Evolutionary conservation across 2,329 filamentous ascomycete genomes (phyloP), one percentile per base, ranked within the genome.

Genomic region (Lasiodiplodia sp.): DNA sequence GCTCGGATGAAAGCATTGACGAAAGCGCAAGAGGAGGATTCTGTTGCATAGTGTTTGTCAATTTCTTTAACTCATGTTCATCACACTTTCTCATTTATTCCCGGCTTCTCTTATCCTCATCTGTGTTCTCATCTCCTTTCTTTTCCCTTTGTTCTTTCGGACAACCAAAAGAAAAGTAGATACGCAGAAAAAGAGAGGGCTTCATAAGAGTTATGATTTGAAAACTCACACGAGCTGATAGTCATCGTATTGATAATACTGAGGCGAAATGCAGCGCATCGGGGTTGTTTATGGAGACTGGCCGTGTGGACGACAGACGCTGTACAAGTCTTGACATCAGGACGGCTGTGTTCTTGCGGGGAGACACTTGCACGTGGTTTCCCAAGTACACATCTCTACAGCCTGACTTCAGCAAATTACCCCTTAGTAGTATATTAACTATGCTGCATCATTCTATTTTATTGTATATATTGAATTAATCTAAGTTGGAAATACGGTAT

Each of bases 81-180:
- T 14, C 40, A 44, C n/a, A 16, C 51, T 21, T 14, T 51, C 7
- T 21, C 21, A 11, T 55, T 38, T 21, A 8, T 23, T 44, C 40
- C 53, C 31, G 53, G 53, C 52, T 34, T 34, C 28, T 56, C 18
- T 37, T 21, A 16, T 56, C 16, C 37, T 25, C 8, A 18, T 28
- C 34, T 28, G 49, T 49, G 28, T 51, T 34, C 21, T 64, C 11
- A 7, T 64, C n/a, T 37, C 21, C 51, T 40, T 66, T 55, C 21
- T 65, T 65, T 64, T 16, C 40, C 21, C 23, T 28, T 60, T 63
- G 25, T 64, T 64, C 23, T 64, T 7, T 64, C 3, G 60, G 40
- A 53, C 44, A 47, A 47, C 3, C 44, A 40, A 53, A 53, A 40
- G 49, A 53, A 47, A 47, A 47, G 44, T 53, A 53, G 63, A 53